Evolutionary conservation across 2,329 filamentous ascomycete species (phyloP), one percentile per base, ranked within the genome.

Genomic region (Nannizziopsis barbatae): DNA sequence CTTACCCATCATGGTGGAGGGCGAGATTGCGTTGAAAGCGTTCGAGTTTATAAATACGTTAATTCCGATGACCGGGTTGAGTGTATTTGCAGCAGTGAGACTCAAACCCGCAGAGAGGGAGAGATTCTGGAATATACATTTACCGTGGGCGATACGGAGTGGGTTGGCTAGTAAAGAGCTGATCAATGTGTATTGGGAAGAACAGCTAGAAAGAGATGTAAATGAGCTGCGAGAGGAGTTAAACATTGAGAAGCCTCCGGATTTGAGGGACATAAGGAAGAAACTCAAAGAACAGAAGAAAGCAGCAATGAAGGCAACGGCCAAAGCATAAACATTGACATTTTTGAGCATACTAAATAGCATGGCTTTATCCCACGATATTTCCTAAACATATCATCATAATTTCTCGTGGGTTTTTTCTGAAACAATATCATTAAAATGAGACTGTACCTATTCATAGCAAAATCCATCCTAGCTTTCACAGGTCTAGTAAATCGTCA

Each of bases 161-260:
- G 92, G 92, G 11, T 65, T 87, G 55, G 70, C 76, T 48, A 76
- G 80, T 42, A 79, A 84, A 59, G 86, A 94, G 61, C 73, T 96
- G 31, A 89, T 98, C 56, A 95, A 95, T 65, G 82, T 98, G 1
- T 98, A 95, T 63, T 98, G 92, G 92, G 92, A 98, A 68, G 87
- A 96, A 71, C 78, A 90, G 69, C 68, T 98, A 56, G 83, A 89
- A 69, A 85, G 80, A 50, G 83, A 94, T 65, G 86, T 94, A 20
- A 75, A 79, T 45, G 84, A 82, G 55, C 62, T 98, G 63, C 76
- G 92, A 55, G 65, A 61, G 3, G 76, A 88, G 62, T 63, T 98
- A 58, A 82, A 86, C 1, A 88, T 98, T 47, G 87, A 96, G 71
- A 80, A 79, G 62, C 92, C 92, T 32, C 86, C 89, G 6, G 88